Conservation (phyloP, 768 basidiomycete species). For the Boletus bicolor region DNA sequence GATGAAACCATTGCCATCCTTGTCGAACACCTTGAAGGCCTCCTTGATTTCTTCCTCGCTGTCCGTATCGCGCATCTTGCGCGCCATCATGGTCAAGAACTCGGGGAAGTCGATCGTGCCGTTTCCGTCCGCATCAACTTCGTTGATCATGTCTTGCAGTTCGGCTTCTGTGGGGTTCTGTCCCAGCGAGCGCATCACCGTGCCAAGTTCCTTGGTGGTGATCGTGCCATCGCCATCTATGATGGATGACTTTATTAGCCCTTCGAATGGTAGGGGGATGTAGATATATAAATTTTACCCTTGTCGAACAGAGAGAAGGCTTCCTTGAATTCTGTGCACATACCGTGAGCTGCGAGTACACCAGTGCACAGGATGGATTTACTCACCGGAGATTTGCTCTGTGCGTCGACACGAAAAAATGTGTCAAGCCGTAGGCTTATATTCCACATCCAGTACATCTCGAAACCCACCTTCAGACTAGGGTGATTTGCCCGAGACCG, state of each 20-base stretch:
- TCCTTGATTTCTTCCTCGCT: conserved; percentile 93
- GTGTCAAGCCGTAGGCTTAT: not conserved
- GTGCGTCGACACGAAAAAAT: conserved; percentile 7
- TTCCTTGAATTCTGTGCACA: conserved; percentile 88
- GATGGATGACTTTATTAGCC: not conserved
- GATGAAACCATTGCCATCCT: conserved; percentile 92
- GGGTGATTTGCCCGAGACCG: conserved; percentile 4
- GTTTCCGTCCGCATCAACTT: conserved; percentile 87
- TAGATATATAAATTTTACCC: conserved; percentile 42
- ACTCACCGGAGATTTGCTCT: conserved; percentile 91
- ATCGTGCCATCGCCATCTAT: conserved; percentile 91
- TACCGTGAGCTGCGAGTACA: conserved; percentile 4
- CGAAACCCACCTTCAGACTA: conserved; percentile 56
- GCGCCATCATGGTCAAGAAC: conserved; percentile 81
- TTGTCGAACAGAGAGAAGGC: conserved; percentile 98
- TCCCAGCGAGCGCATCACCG: conserved; percentile 89
- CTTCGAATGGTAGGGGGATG: too few species aligned
- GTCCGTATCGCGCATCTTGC: conserved; percentile 90
- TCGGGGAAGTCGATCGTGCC: conserved; percentile 85
- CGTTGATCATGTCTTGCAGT: conserved; percentile 94
- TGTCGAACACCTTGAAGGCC: conserved; percentile 97
- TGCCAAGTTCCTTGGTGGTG: conserved; percentile 86
- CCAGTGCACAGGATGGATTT: not conserved
- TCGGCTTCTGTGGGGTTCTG: conserved; percentile 93
- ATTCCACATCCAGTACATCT: not conserved